These are phyloP conservation scores for Saccharomycopsis hybrid DNA, from an alignment of 1,139 yeast genomes.

Conservation along the genomic window DNA sequence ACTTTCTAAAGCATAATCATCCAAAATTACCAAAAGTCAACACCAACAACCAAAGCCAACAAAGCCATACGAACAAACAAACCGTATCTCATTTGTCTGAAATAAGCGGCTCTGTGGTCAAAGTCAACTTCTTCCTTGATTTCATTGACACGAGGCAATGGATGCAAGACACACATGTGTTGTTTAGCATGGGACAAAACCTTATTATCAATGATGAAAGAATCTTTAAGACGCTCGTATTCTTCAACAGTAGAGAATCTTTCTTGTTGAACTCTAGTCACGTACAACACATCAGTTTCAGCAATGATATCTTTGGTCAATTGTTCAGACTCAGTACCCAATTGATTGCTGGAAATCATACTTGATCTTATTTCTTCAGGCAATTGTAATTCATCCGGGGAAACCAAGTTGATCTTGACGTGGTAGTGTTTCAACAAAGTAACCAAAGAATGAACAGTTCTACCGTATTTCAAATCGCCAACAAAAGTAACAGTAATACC, in stretches of 20 bases:
- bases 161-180: slow-evolving; percentile 99
- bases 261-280: slow-evolving; percentile 98
- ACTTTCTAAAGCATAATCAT: too few relatives aligned
- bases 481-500: slow-evolving; percentile 97
- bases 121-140: slow-evolving; percentile 97
- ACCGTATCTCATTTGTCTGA: slow-evolving; percentile 99
- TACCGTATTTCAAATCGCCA: slow-evolving; percentile 98
- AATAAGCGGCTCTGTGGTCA: slow-evolving; percentile 98
- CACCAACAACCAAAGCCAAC: slow-evolving; percentile 96
- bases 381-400: slow-evolving; percentile 81
- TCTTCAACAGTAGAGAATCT: slow-evolving; percentile 72
- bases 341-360: slow-evolving; percentile 60
- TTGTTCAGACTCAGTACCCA: slow-evolving; percentile 63
- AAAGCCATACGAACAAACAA: slow-evolving; percentile 97
- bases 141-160: slow-evolving; percentile 95
- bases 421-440: slow-evolving; percentile 87
- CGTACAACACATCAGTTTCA: slow-evolving; percentile 89
- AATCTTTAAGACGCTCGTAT: slow-evolving; percentile 84
- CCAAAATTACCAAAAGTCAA: slow-evolving; percentile 37
- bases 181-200: slow-evolving; percentile 89
- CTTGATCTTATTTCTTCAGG: slow-evolving; percentile 68
- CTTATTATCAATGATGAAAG: slow-evolving; percentile 88
- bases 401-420: slow-evolving; percentile 85
- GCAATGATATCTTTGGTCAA: slow-evolving; percentile 81
- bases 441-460: slow-evolving; percentile 97